phyloP scores from a whole-genome alignment of 2,329 filamentous ascomycete species.

The Penicillium sp. region DNA sequence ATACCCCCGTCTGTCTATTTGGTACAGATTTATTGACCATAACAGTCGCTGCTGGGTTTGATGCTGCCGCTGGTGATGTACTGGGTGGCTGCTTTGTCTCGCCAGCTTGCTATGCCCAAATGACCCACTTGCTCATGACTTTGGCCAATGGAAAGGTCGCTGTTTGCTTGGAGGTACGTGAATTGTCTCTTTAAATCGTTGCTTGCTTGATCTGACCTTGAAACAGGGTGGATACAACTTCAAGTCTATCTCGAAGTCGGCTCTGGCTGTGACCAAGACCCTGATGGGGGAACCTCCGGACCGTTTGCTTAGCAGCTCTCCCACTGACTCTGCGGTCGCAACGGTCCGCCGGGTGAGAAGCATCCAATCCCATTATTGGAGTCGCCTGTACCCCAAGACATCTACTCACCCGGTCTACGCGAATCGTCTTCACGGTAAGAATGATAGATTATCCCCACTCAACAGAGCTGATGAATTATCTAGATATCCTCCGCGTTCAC shows the following conservation, averaged over 20 bases:
- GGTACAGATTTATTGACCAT: slow-evolving; percentile 11
- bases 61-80: slow-evolving; percentile 89
- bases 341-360: slow-evolving; percentile 58
- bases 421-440: slow-evolving; percentile 62
- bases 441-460: neutral
- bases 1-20: neutral
- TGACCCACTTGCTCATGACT: slow-evolving; percentile 99
- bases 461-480: slow-evolving; percentile 7
- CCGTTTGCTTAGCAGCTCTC: slow-evolving; percentile 48
- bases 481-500: slow-evolving; percentile 72
- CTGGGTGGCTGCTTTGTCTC: slow-evolving; percentile 91
- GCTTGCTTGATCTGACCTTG: neutral
- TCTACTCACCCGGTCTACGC: slow-evolving; percentile 30
- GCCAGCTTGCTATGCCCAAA: slow-evolving; percentile 89
- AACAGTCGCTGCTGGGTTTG: slow-evolving; percentile 84
- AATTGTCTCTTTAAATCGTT: neutral
- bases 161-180: slow-evolving; percentile 73
- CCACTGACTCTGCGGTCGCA: slow-evolving; percentile 53
- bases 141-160: slow-evolving; percentile 84
- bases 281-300: slow-evolving; percentile 93
- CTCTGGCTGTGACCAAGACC: slow-evolving; percentile 84
- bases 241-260: slow-evolving; percentile 85
- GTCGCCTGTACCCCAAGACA: slow-evolving; percentile 72
- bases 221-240: slow-evolving; percentile 83
- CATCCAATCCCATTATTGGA: slow-evolving; percentile 71